phyloP scores from a whole-genome alignment of 768 basidiomycete species.

The Ramaria rubella region DNA sequence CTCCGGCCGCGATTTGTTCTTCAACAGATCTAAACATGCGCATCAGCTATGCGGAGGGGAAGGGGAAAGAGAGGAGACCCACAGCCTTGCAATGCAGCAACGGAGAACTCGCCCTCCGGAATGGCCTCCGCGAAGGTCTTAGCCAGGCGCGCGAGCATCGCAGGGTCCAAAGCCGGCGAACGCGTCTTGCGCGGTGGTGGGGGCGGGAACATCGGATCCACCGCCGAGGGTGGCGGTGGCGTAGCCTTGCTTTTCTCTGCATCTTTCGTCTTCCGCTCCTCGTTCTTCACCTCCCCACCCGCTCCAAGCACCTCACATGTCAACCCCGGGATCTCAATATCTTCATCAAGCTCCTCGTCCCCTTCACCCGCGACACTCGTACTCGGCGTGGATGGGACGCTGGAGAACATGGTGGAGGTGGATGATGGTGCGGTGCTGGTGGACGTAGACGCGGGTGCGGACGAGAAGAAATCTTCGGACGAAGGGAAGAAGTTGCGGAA shows the following conservation, averaged over 20 bases:
- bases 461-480: slow-evolving; percentile 36
- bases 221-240: no score
- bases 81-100: slow-evolving; percentile 89
- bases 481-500: slow-evolving; percentile 91
- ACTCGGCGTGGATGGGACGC: no score
- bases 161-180: slow-evolving; percentile 58
- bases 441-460: slow-evolving; percentile 11
- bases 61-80: slow-evolving; percentile 32
- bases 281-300: slow-evolving; percentile 13
- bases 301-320: slow-evolving; percentile 12
- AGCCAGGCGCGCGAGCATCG: slow-evolving; percentile 60
- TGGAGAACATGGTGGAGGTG: slow-evolving; percentile 5
- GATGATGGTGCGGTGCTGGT: no score
- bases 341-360: slow-evolving; percentile 1
- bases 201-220: slow-evolving; percentile 46
- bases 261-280: slow-evolving; percentile 17
- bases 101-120: slow-evolving; percentile 81
- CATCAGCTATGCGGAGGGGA: slow-evolving; percentile 15
- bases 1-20: slow-evolving; percentile 80
- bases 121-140: slow-evolving; percentile 75
- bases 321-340: slow-evolving; percentile 10
- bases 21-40: slow-evolving; percentile 54
- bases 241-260: slow-evolving; percentile 24
- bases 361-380: no score
- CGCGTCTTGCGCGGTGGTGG: slow-evolving; percentile 59